Conservation (phyloP, 2,329 filamentous ascomycete species). For the Exserohilum turcica region DNA sequence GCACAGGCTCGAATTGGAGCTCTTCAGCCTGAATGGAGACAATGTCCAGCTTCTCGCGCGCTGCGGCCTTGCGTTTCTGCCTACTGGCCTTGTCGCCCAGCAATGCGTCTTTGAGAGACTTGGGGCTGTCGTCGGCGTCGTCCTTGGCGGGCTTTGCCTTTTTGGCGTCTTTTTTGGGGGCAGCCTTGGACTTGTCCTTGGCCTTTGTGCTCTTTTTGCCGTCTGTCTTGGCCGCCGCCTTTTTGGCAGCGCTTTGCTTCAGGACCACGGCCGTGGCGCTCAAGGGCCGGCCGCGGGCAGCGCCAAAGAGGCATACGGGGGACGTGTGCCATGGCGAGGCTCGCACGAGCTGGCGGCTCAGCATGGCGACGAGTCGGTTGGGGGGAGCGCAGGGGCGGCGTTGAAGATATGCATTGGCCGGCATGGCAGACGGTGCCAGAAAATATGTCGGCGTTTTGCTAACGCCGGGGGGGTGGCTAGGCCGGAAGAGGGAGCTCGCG, state of each 20-base stretch:
- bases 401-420: slow-evolving; percentile 9
- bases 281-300: slow-evolving; percentile 25
- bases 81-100: slow-evolving; percentile 18
- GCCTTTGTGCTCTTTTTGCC: neutral
- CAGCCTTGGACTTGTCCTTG: neutral
- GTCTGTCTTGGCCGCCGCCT: neutral
- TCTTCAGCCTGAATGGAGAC: slow-evolving; percentile 31
- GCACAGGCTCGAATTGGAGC: slow-evolving; percentile 46
- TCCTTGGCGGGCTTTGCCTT: neutral
- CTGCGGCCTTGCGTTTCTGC: slow-evolving; percentile 6
- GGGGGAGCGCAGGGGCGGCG: neutral
- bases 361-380: slow-evolving; percentile 26
- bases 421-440: slow-evolving; percentile 9
- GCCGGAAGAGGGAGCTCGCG: neutral
- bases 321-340: slow-evolving; percentile 23
- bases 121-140: neutral
- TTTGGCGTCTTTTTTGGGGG: neutral
- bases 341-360: slow-evolving; percentile 29
- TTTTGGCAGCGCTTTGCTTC: neutral
- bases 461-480: slow-evolving; percentile 6
- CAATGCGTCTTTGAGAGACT: slow-evolving; percentile 32
- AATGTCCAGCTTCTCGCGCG: slow-evolving; percentile 28
- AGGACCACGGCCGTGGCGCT: slow-evolving; percentile 18
- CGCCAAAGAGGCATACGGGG: slow-evolving; percentile 30
- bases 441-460: slow-evolving; percentile 18